These are phyloP conservation scores for Phaffia australis DNA, from an alignment of 768 basidiomycete species.

Conservation along the genomic window DNA sequence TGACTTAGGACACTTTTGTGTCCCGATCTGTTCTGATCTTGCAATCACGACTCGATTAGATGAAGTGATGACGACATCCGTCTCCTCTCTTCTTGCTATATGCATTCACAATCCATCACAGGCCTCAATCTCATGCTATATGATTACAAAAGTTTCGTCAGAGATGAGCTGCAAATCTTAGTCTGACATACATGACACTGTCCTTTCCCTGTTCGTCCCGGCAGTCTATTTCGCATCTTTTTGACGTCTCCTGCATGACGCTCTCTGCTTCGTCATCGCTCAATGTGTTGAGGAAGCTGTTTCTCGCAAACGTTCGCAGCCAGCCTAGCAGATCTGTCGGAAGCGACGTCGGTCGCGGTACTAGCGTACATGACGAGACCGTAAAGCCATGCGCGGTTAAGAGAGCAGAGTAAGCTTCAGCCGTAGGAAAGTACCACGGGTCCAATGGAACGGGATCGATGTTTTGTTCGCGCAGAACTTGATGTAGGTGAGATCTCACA, in stretches of 20 bases:
- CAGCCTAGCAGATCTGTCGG: conserved; percentile 45
- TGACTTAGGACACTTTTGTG: too few relatives aligned
- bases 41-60: too few relatives aligned
- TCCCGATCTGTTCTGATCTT: too few relatives aligned
- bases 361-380: conserved; percentile 28
- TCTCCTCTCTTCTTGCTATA: too few relatives aligned
- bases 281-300: conserved; percentile 50
- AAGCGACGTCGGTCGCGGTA: conserved; percentile 38
- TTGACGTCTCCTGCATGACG: conserved; percentile 54
- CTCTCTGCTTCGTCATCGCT: conserved; percentile 48
- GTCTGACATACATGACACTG: conserved; percentile 60
- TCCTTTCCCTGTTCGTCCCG: conserved; percentile 52
- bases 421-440: conserved; percentile 77
- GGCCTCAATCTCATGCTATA: too few relatives aligned
- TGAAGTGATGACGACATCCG: too few relatives aligned
- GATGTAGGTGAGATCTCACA: conserved; percentile 50
- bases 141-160: background rate
- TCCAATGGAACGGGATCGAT: conserved; percentile 53
- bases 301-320: conserved; percentile 56
- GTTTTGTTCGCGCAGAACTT: conserved; percentile 47
- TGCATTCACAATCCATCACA: too few relatives aligned
- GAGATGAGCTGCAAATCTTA: conserved; percentile 14
- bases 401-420: conserved; percentile 47
- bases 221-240: conserved; percentile 44
- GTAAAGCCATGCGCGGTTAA: conserved; percentile 27